A percentile compares a stretch with the other conserved stretches of the same genome.
Evolutionary conservation across 2,329 filamentous ascomycete species (phyloP).

Genomic region (Pseudocercospora musae): DNA sequence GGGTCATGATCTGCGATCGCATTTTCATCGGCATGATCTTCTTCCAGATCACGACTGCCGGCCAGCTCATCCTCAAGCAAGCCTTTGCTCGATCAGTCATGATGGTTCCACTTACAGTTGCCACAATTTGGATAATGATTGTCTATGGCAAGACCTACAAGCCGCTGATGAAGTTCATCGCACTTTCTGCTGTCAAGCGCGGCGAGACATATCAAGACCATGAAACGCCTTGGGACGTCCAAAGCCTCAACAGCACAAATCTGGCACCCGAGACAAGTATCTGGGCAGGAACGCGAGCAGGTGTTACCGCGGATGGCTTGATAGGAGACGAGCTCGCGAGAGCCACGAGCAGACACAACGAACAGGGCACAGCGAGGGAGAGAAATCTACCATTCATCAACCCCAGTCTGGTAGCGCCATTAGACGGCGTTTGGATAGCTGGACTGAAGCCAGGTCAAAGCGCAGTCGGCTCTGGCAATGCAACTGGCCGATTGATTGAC

Average conservation of each 20-base stretch:
- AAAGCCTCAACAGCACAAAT: slow-evolving; percentile 26
- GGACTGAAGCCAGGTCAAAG: slow-evolving; percentile 15
- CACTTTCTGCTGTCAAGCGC: slow-evolving; percentile 75
- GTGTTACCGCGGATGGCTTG: not conserved
- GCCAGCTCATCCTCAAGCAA: slow-evolving; percentile 70
- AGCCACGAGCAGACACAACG: slow-evolving; percentile 19
- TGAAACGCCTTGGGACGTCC: slow-evolving; percentile 31
- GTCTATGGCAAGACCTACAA: slow-evolving; percentile 78
- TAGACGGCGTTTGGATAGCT: slow-evolving; percentile 31
- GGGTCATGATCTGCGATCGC: slow-evolving; percentile 95
- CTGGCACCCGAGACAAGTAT: slow-evolving; percentile 40
- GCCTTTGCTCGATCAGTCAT: slow-evolving; percentile 71
- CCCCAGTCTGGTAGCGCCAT: slow-evolving; percentile 65
- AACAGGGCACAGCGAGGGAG: slow-evolving; percentile 43
- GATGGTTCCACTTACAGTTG: slow-evolving; percentile 71
- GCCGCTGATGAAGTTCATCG: slow-evolving; percentile 88
- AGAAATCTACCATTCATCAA: slow-evolving; percentile 70
- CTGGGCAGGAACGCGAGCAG: slow-evolving; percentile 29
- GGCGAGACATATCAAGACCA: slow-evolving; percentile 43
- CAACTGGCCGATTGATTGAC: slow-evolving; percentile 3
- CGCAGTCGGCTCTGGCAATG: slow-evolving; percentile 1
- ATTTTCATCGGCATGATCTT: slow-evolving; percentile 81
- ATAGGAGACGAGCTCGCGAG: slow-evolving; percentile 7
- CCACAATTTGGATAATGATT: slow-evolving; percentile 85
- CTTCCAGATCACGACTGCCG: slow-evolving; percentile 88